Conservation (phyloP, 495 filamentous ascomycete genomes). For the Hyphodiscus hymeniophilus region DNA sequence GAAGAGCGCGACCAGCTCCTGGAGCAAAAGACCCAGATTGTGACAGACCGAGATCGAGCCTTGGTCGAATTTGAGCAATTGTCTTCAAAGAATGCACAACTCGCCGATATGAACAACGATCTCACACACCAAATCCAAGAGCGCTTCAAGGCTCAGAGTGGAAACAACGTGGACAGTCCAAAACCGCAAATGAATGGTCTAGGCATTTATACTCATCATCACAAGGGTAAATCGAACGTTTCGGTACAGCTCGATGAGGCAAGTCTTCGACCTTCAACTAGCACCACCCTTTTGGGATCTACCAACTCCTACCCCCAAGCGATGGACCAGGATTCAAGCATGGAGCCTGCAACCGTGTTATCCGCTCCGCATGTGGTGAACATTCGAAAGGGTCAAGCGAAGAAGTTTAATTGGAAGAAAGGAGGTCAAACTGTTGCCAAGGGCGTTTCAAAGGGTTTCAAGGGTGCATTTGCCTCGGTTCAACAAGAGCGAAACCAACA, state of each 20-base stretch:
- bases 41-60: slow-evolving; percentile 78
- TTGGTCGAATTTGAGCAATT: slow-evolving; percentile 93
- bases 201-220: slow-evolving; percentile 66
- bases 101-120: slow-evolving; percentile 90
- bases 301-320: slow-evolving; percentile 17
- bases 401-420: slow-evolving; percentile 99
- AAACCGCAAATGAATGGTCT: slow-evolving; percentile 63
- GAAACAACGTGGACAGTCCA: slow-evolving; percentile 34
- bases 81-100: slow-evolving; percentile 84
- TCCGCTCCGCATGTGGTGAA: slow-evolving; percentile 83
- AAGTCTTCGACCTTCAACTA: slow-evolving; percentile 38
- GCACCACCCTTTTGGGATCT: slow-evolving; percentile 27
- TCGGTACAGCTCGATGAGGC: slow-evolving; percentile 50
- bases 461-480: slow-evolving; percentile 59
- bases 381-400: slow-evolving; percentile 83
- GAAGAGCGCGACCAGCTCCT: slow-evolving; percentile 71
- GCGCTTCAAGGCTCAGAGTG: slow-evolving; percentile 73
- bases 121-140: slow-evolving; percentile 90
- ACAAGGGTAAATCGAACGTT: slow-evolving; percentile 63
- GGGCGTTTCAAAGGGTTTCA: slow-evolving; percentile 87
- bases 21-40: slow-evolving; percentile 72
- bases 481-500: slow-evolving; percentile 28
- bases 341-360: slow-evolving; percentile 46
- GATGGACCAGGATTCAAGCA: slow-evolving; percentile 37
- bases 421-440: slow-evolving; percentile 88